phyloP scores from a whole-genome alignment of 1,284 basidiomycete species.

The Coniferiporia weirii region DNA sequence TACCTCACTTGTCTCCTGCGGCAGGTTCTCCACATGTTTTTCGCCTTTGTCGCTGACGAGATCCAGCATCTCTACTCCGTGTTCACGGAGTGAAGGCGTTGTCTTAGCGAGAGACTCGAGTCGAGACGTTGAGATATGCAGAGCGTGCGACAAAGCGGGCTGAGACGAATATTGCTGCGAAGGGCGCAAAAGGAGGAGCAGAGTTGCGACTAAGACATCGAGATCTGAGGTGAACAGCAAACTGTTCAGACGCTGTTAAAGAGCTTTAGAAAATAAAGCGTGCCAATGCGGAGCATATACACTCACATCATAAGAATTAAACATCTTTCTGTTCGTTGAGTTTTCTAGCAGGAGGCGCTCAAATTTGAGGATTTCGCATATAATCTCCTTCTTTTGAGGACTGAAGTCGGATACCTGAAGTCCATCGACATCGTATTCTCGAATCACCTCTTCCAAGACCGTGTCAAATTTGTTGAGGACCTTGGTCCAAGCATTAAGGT shows the following conservation, averaged over 20 bases:
- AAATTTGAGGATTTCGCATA: slow-evolving; percentile 84
- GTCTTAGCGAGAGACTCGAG: slow-evolving; percentile 66
- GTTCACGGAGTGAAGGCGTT: slow-evolving; percentile 72
- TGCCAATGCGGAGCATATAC: slow-evolving; percentile 5
- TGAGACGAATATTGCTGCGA: slow-evolving; percentile 92
- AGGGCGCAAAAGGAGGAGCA: slow-evolving; percentile 86
- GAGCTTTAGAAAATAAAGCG: slow-evolving; percentile 14
- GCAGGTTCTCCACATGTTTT: slow-evolving; percentile 52
- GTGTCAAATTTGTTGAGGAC: slow-evolving; percentile 94
- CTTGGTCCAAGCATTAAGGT: slow-evolving; percentile 94
- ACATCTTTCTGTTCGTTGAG: slow-evolving; percentile 97
- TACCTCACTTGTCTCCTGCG: slow-evolving; percentile 66
- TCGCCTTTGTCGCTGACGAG: slow-evolving; percentile 52
- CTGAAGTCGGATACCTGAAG: slow-evolving; percentile 82
- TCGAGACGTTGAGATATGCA: slow-evolving; percentile 71
- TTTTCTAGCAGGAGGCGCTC: slow-evolving; percentile 92
- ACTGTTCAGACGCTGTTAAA: slow-evolving; percentile 76
- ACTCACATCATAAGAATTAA: slow-evolving; percentile 93
- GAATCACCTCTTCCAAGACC: slow-evolving; percentile 79
- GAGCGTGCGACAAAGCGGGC: slow-evolving; percentile 69
- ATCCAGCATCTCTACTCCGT: slow-evolving; percentile 65
- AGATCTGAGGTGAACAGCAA: slow-evolving; percentile 86
- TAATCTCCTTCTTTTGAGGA: slow-evolving; percentile 66
- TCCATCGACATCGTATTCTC: slow-evolving; percentile 78
- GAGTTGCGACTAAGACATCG: slow-evolving; percentile 79